phyloP scores from a whole-genome alignment of 768 basidiomycete genomes.

The Rhodotorula toruloides region DNA sequence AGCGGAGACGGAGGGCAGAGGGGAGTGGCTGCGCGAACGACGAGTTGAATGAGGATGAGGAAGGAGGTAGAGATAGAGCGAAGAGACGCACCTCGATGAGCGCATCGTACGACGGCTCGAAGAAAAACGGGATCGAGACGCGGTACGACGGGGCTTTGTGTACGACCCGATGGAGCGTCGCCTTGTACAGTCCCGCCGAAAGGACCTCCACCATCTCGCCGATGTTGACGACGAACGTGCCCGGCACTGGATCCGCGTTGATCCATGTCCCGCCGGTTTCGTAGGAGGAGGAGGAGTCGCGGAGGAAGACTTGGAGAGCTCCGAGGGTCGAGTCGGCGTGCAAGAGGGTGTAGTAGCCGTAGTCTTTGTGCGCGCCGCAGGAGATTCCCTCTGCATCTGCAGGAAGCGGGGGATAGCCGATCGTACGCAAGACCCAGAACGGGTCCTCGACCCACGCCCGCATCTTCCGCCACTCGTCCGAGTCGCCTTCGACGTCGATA shows the following conservation, averaged over 20 bases:
- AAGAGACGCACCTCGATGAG: constrained; percentile 48
- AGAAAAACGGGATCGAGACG: constrained; percentile 90
- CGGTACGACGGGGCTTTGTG: constrained; percentile 69
- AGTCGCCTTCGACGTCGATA: constrained; percentile 59
- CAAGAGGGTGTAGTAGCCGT: constrained; percentile 87
- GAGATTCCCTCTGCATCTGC: constrained; percentile 73
- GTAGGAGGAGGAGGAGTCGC: constrained; percentile 6
- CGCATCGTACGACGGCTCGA: constrained; percentile 80
- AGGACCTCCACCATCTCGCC: constrained; percentile 85
- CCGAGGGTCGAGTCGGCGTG: constrained; percentile 67
- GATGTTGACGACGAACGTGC: constrained; percentile 82
- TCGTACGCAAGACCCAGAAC: constrained; percentile 62
- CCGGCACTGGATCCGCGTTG: constrained; percentile 72
- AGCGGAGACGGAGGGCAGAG: constrained; percentile 53
- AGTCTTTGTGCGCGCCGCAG: constrained; percentile 88
- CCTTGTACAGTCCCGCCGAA: constrained; percentile 78
- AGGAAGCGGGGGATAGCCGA: constrained; percentile 85
- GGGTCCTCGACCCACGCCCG: constrained; percentile 69
- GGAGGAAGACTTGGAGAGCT: constrained; percentile 71
- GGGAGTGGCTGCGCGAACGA: constrained; percentile 52
- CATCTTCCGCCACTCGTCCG: constrained; percentile 49
- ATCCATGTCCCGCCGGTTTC: constrained; percentile 57
- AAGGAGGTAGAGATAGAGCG: fast-evolving
- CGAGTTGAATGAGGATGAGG: background rate
- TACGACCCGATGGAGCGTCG: constrained; percentile 83